Percentiles rank a stretch among this genome's conserved stretches.
phyloP scores from a whole-genome alignment of 2,329 filamentous ascomycete genomes.

The Trichophyton benhamiae region DNA sequence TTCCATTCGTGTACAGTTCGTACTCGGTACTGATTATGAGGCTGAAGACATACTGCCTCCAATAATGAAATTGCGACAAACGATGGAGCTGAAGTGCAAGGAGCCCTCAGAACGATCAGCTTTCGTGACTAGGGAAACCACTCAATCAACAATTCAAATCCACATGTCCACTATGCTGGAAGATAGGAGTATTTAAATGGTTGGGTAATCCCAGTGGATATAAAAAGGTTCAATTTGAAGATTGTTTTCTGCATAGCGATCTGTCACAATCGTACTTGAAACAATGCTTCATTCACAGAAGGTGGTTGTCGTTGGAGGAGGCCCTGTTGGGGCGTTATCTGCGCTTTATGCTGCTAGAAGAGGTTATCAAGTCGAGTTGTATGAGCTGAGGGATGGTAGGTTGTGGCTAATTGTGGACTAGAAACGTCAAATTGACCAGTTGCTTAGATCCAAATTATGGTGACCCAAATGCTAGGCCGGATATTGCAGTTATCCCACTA shows the following conservation, averaged over 20 bases:
- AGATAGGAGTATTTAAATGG: background rate
- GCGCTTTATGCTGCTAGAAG: background rate
- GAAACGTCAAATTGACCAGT: background rate
- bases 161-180: background rate
- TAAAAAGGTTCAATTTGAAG: background rate
- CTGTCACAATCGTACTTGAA: background rate
- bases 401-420: background rate
- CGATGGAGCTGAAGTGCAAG: background rate
- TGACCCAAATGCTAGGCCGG: background rate
- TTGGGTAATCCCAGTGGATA: background rate
- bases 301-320: background rate
- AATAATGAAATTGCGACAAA: background rate
- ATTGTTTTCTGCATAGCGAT: background rate
- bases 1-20: background rate
- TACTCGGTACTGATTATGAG: background rate
- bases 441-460: background rate
- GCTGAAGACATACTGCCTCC: background rate
- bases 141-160: background rate
- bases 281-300: background rate
- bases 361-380: background rate
- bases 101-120: background rate
- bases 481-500: background rate
- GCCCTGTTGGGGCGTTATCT: background rate
- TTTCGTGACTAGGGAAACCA: background rate
- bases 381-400: background rate